These are phyloP conservation scores for Nephelium lappaceum DNA, from an alignment of 345 rosid genomes.

Conservation along the genomic window DNA sequence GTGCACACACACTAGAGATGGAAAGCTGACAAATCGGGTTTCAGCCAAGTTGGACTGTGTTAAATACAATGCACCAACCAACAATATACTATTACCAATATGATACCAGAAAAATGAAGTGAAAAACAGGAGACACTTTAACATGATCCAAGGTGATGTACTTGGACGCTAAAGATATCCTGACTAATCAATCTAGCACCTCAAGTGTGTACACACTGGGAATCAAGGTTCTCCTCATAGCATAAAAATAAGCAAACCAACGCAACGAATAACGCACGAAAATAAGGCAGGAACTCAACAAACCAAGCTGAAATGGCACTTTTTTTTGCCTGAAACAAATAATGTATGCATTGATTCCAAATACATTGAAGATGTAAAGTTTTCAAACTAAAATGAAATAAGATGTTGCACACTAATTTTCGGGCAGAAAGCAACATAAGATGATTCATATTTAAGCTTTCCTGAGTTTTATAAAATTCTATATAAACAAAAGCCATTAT, in stretches of 20 bases:
- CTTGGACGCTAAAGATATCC: slow-evolving; percentile 16
- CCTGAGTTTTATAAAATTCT: background rate
- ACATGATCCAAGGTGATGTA: slow-evolving; percentile 28
- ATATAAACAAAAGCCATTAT: background rate
- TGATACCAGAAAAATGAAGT: background rate
- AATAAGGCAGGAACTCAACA: too few relatives aligned
- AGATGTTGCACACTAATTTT: too few relatives aligned
- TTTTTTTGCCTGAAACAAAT: too few relatives aligned
- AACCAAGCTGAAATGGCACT: background rate
- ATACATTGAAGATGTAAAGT: background rate
- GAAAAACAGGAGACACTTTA: slow-evolving; percentile 1
- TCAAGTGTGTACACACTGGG: slow-evolving; percentile 63
- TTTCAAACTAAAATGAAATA: background rate
- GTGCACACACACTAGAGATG: background rate
- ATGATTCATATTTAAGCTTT: background rate
- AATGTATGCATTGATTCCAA: too few relatives aligned
- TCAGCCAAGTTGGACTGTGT: background rate
- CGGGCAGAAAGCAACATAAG: too few relatives aligned
- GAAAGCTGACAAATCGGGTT: background rate
- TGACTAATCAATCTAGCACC: slow-evolving; percentile 27
- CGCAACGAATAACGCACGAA: too few relatives aligned
- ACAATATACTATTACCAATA: background rate
- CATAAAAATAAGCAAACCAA: background rate
- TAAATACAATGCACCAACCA: background rate
- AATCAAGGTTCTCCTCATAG: slow-evolving; percentile 69